Base-by-base conservation (phyloP, 1,284 basidiomycete genomes). In the Moniliophthora roreri region DNA sequence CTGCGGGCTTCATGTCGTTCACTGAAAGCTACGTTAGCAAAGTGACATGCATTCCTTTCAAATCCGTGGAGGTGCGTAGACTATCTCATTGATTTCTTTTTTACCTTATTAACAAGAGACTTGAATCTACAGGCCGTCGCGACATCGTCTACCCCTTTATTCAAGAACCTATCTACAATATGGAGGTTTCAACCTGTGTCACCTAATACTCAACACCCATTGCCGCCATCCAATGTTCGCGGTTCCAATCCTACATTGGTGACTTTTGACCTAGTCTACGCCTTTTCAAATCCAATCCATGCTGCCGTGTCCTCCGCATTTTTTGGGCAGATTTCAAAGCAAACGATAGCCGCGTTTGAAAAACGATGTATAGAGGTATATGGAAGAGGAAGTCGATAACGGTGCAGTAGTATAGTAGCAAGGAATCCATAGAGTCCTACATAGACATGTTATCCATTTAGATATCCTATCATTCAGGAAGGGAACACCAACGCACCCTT, bases 301-400 rank as follows among this genome's bases (percentile, higher is more conserved):
- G 89, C 91, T 1, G 80, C 86, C 1, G 80, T 95, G 16, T 91
- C 91, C 4, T 80, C 87, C 21, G 77, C 86, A 10, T 93, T 97
- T 63, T 93, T 98, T 64, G 89, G 89, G 20, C 85, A 89, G 65
- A 88, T 97, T 8, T 92, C 91, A 7, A 83, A 83, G 57, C 79
- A 89, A 70, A 98, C 97, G 93, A 88, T 98, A 21, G 76, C 88
- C 55, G 95, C 95, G 3, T 99, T 99, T 63, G 92, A 97, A 69
- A 76, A 87, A 60, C 79, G 95, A 32, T 95, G 92, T 67, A 47
- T 78, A 49, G 74, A 80, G 51, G 75, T 94, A 5, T 93, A 91
- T 63, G 88, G 90, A 2, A 8, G 16, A 58, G 58, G 40, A 18
- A 37, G n/a, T 39, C 44, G n/a, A 23, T 44, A 24, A 23, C 24